A percentile compares a stretch with the other conserved stretches of the same genome.
phyloP scores from a whole-genome alignment of 2,329 filamentous ascomycete genomes.

The Aspergillus caelatus region DNA sequence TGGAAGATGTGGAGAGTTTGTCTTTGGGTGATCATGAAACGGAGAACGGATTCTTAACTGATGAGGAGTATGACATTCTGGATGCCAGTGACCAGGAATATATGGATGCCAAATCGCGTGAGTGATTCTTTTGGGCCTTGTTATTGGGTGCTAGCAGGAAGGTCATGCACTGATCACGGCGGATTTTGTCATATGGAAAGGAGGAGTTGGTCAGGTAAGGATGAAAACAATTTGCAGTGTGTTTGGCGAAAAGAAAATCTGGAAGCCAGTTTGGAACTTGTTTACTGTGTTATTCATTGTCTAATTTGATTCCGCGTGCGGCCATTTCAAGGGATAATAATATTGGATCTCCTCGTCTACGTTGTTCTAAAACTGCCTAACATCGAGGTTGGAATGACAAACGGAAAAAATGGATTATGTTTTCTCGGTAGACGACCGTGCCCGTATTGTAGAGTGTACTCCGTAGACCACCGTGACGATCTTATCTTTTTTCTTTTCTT shows the following conservation, averaged over 20 bases:
- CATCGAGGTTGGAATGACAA: neutral
- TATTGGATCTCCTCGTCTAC: neutral
- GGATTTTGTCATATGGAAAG: constrained; percentile 3
- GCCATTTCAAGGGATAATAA: neutral
- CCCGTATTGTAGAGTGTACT: neutral
- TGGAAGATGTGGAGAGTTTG: constrained; percentile 62
- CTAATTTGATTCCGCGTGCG: neutral
- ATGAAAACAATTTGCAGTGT: neutral
- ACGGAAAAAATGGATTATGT: neutral
- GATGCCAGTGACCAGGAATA: constrained; percentile 92
- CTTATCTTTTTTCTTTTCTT: neutral
- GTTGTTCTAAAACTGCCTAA: neutral
- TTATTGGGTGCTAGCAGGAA: neutral
- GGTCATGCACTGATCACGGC: neutral
- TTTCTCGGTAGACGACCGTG: neutral
- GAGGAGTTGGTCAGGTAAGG: constrained; percentile 2
- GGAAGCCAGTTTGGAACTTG: neutral
- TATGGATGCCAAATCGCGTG: constrained; percentile 48
- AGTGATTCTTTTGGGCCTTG: constrained; percentile 13
- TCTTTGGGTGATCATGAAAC: constrained; percentile 51
- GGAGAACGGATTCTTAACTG: constrained; percentile 83
- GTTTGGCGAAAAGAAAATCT: neutral
- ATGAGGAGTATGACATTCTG: constrained; percentile 97
- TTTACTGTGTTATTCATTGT: neutral
- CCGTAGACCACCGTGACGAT: neutral